phyloP scores from a whole-genome alignment of 1,284 basidiomycete genomes.

The Leccinum griseonigrum region DNA sequence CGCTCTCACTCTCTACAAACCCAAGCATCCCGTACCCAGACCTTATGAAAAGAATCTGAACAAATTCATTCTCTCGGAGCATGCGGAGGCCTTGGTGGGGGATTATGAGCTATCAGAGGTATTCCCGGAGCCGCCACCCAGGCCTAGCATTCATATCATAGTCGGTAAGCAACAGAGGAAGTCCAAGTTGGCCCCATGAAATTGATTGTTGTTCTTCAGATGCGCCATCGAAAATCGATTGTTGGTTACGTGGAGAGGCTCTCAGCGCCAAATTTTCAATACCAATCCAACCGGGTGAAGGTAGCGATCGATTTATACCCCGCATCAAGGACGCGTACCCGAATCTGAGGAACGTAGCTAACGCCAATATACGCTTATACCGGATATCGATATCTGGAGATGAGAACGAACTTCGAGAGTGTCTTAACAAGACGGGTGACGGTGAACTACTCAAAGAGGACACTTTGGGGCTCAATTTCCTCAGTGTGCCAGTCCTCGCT shows the following conservation, averaged over 20 bases:
- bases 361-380: not conserved
- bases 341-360: too few relatives aligned
- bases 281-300: too few relatives aligned
- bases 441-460: too few relatives aligned
- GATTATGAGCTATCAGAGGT: not conserved
- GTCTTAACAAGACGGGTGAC: too few relatives aligned
- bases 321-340: too few relatives aligned
- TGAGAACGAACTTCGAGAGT: not conserved
- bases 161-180: not conserved
- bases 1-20: not conserved
- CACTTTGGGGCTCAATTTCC: too few relatives aligned
- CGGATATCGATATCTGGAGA: not conserved
- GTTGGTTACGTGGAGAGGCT: too few relatives aligned
- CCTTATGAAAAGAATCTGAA: not conserved
- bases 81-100: not conserved
- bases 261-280: too few relatives aligned
- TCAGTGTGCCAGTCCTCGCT: too few relatives aligned
- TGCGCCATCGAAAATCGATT: too few relatives aligned
- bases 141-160: not conserved
- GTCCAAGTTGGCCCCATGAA: not conserved
- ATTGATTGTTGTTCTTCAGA: not conserved
- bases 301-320: too few relatives aligned
- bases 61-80: not conserved
- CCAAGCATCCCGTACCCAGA: not conserved
- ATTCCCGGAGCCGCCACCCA: not conserved